Conservation (phyloP, 768 basidiomycete genomes). For the Lactarius evosmus region DNA sequence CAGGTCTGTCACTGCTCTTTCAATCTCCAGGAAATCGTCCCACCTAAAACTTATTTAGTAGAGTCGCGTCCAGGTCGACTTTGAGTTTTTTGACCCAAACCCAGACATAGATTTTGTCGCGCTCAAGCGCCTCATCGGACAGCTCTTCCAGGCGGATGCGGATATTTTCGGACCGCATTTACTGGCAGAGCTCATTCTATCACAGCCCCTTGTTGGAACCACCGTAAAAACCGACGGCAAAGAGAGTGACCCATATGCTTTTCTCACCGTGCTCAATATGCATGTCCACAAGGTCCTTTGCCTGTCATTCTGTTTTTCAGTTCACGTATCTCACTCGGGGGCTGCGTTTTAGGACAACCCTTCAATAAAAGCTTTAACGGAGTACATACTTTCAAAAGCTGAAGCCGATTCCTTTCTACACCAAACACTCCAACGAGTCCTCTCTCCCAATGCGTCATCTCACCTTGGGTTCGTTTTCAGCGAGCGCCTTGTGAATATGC, state of each 20-base stretch:
- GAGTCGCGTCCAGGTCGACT: constrained; percentile 80
- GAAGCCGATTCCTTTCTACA: constrained; percentile 49
- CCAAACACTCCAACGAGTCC: constrained; percentile 49
- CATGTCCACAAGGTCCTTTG: constrained; percentile 54
- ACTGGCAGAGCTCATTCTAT: constrained; percentile 75
- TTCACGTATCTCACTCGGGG: neutral
- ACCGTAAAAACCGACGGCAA: constrained; percentile 90
- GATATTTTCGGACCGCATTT: constrained; percentile 66
- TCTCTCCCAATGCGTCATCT: constrained; percentile 41
- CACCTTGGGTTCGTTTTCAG: constrained; percentile 83
- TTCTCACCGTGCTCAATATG: constrained; percentile 82
- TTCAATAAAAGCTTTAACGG: constrained; percentile 63
- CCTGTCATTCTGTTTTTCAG: neutral
- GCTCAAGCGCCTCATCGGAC: constrained; percentile 65
- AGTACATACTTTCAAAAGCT: constrained; percentile 67
- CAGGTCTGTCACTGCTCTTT: constrained; percentile 39
- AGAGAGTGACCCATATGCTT: constrained; percentile 87
- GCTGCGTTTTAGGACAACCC: constrained; percentile 58
- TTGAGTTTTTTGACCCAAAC: constrained; percentile 91
- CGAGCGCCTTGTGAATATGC: constrained; percentile 93
- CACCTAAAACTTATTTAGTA: constrained; percentile 34
- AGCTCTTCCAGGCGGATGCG: constrained; percentile 74
- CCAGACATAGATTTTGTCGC: constrained; percentile 82
- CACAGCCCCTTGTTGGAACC: constrained; percentile 74
- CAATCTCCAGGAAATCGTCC: neutral